Evolutionary conservation across 805 yeast genomes (phyloP).

Genomic region (Wickerhamomyces hampshirensis): DNA sequence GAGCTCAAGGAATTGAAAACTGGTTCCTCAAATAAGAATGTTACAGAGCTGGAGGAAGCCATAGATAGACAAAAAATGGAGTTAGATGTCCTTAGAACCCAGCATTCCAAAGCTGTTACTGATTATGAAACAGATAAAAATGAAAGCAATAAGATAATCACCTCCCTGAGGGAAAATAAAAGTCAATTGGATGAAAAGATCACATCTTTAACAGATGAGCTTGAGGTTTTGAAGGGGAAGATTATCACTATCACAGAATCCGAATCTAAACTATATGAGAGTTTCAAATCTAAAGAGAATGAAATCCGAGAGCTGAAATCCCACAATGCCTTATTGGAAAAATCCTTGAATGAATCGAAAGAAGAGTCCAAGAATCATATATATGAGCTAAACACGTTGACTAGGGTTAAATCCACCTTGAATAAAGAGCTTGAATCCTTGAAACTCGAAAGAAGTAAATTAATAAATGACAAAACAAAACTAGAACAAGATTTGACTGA

Average conservation of each 20-base stretch:
- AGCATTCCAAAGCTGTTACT: conserved; percentile 31
- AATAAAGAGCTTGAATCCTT: conserved; percentile 18
- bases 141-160: conserved; percentile 9
- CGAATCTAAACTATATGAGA: neutral
- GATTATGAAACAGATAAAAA: conserved; percentile 20
- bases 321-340: conserved; percentile 4
- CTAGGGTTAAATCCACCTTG: conserved; percentile 15
- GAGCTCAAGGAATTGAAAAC: conserved; percentile 38
- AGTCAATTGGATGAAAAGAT: conserved; percentile 8
- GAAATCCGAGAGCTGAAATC: conserved; percentile 6
- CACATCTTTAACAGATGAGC: conserved; percentile 7
- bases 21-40: conserved; percentile 6
- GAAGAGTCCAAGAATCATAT: conserved; percentile 3
- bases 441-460: conserved; percentile 17
- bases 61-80: conserved; percentile 22
- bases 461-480: conserved; percentile 20
- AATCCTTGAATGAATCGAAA: conserved; percentile 1
- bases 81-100: conserved; percentile 27
- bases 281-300: neutral
- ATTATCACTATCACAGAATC: neutral
- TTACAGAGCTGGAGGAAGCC: conserved; percentile 12
- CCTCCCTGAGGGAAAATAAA: conserved; percentile 20
- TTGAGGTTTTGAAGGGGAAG: neutral
- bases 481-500: conserved; percentile 15
- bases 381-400: conserved; percentile 8